A percentile compares a stretch with the other conserved stretches of the same genome.
These are phyloP conservation scores for Cucurbita ficifolia DNA, from an alignment of 306 rosid genomes.

Conservation along the genomic window DNA sequence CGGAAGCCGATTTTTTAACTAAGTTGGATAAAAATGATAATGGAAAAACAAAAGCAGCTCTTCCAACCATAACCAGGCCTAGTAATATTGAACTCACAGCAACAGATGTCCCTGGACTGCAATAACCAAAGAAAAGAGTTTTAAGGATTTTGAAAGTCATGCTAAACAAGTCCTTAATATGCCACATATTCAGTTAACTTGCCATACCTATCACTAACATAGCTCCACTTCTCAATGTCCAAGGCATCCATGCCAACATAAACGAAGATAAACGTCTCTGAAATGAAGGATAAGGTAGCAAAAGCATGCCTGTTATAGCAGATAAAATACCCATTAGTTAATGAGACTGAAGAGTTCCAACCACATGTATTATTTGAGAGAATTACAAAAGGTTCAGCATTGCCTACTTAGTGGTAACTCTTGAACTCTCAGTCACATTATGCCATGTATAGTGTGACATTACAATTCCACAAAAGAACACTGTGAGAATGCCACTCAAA, in stretches of 20 bases:
- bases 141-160: no score
- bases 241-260: conserved; percentile 99
- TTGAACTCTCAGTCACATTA: conserved; percentile 88
- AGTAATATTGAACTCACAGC: conserved; percentile 66
- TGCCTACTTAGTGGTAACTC: conserved; percentile 79
- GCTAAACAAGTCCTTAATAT: no score
- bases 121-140: conserved; percentile 14
- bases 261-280: conserved; percentile 81
- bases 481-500: conserved; percentile 96
- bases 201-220: conserved; percentile 78
- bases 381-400: conserved; percentile 9
- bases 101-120: conserved; percentile 82
- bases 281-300: conserved; percentile 86
- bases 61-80: conserved; percentile 57
- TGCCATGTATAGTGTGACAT: conserved; percentile 99
- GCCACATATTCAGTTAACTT: neutral
- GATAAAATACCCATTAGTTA: conserved; percentile 1
- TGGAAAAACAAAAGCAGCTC: conserved; percentile 93
- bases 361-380: neutral
- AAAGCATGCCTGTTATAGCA: conserved; percentile 63
- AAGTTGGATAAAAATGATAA: conserved; percentile 73
- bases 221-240: conserved; percentile 97
- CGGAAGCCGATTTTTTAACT: conserved; percentile 24
- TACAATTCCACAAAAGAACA: conserved; percentile 93
- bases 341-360: conserved; percentile 1